phyloP scores from a whole-genome alignment of 192 early-diverging fungal genomes.

The Coemansia sp. region DNA sequence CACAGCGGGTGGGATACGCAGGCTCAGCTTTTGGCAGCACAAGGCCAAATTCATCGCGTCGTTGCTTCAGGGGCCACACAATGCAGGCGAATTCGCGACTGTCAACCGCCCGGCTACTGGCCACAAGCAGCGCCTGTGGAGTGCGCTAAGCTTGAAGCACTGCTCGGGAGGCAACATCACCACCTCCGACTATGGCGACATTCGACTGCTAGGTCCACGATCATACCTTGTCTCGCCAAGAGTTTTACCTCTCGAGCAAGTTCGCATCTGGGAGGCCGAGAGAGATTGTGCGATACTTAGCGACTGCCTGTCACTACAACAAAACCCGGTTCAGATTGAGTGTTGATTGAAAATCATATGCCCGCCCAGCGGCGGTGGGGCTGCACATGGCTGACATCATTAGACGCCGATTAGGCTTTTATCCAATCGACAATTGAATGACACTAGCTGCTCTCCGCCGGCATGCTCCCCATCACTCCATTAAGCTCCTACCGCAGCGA shows the following conservation, averaged over 20 bases:
- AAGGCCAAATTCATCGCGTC: constrained; percentile 33
- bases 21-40: constrained; percentile 48
- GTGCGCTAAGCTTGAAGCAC: not conserved
- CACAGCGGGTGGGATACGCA: constrained; percentile 32
- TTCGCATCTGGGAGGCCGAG: constrained; percentile 27
- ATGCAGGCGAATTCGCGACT: not conserved
- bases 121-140: not conserved
- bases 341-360: not conserved
- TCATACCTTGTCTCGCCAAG: constrained; percentile 45
- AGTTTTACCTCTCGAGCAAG: constrained; percentile 28
- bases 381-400: not conserved
- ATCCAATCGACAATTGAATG: not conserved
- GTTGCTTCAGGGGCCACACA: constrained; percentile 27
- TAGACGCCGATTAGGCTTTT: not conserved
- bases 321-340: not conserved
- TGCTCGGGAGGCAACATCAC: not conserved
- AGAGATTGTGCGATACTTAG: not conserved
- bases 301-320: not conserved
- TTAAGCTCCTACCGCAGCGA: not conserved
- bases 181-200: constrained; percentile 39
- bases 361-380: not conserved
- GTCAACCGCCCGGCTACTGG: not conserved
- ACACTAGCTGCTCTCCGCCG: not conserved
- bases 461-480: not conserved
- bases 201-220: constrained; percentile 28